phyloP scores from a whole-genome alignment of 2,329 filamentous ascomycete genomes.

The Phoma sp. region DNA sequence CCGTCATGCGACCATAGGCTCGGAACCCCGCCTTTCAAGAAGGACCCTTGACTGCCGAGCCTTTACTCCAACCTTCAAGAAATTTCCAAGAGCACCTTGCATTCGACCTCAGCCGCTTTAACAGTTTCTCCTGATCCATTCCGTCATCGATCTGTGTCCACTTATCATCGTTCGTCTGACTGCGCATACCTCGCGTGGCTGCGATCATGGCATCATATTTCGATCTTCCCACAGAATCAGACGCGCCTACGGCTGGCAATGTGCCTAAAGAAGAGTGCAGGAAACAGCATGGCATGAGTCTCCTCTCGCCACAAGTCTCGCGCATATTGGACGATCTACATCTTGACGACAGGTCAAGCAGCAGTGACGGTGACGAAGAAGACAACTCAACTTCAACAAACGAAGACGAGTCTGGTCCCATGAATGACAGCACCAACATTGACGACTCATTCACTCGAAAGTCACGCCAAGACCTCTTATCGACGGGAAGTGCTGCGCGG shows the following conservation, averaged over 20 bases:
- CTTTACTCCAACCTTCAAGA: conserved; percentile 13
- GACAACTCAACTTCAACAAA: conserved; percentile 1
- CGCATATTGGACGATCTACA: conserved; percentile 39
- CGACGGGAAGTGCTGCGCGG: conserved; percentile 8
- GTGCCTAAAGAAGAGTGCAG: conserved; percentile 24
- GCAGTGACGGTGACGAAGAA: conserved; percentile 23
- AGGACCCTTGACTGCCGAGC: conserved; percentile 12
- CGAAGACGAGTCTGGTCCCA: conserved; percentile 19
- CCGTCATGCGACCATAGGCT: conserved; percentile 11
- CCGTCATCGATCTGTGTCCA: conserved; percentile 11
- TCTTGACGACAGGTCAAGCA: conserved; percentile 35
- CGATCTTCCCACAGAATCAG: conserved; percentile 33
- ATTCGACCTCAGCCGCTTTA: conserved; percentile 11
- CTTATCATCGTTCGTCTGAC: conserved; percentile 3
- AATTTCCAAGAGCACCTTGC: conserved; percentile 13
- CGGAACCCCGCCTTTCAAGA: conserved; percentile 12
- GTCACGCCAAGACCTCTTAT: conserved; percentile 13
- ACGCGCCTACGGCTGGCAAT: conserved; percentile 17
- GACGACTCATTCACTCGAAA: conserved; percentile 9
- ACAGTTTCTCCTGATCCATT: not conserved
- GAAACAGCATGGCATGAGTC: conserved; percentile 24
- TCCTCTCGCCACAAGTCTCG: conserved; percentile 41
- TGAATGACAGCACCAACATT: conserved; percentile 13
- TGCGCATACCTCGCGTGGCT: conserved; percentile 6
- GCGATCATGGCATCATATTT: conserved; percentile 46